Base-by-base conservation (phyloP, 768 basidiomycete species). In the Nidularia pulvinata region DNA sequence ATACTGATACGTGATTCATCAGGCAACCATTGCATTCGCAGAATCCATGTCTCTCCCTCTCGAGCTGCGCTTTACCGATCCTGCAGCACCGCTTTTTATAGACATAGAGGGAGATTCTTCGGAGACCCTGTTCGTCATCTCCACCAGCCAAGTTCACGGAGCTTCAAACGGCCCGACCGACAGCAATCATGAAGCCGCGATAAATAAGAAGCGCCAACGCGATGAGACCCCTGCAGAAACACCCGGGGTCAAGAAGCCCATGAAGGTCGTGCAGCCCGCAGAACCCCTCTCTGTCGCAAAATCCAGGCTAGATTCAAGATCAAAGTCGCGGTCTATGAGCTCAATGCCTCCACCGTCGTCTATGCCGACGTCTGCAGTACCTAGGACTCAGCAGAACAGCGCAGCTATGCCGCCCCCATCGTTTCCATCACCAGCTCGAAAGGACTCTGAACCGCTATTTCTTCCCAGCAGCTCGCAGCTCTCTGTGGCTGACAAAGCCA, bases 1-100 rank as follows among this genome's bases (percentile, higher is more conserved):
- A 10, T 14, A 14, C 7, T 45, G 19, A 13, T 36, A 7, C 10
- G 11, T 36, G 7, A 32, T 14, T 25, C 6, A 7, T 7, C 57
- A 93, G 91, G 91, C 91, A 5, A 89, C 89, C 1, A 85, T 92
- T 52, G 78, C 85, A 6, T 92, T 86, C 64, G 89, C 90, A 1
- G 91, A 93, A 61, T 81, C 85, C 3, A 83, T 84, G 70, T 73
- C 81, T 9, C 71, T 85, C 36, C 63, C 83, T 5, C 75, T 93
- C 19, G 84, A 88, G 49, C 73, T 94, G 50, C 83, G 85, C 6
- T 92, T 93, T 68, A 92, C 88, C 0, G 83, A 89, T 56, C 83
- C 89, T 2, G 76, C 81, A 11, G 79, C 80, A 9, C 90, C 92
- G 7, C 71, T 94, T n/a, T 89, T 84, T 61, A 87, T 93, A 55